These are phyloP conservation scores for Arabidopsis lyrata DNA, from an alignment of 441 rosid genomes.

Conservation along the genomic window DNA sequence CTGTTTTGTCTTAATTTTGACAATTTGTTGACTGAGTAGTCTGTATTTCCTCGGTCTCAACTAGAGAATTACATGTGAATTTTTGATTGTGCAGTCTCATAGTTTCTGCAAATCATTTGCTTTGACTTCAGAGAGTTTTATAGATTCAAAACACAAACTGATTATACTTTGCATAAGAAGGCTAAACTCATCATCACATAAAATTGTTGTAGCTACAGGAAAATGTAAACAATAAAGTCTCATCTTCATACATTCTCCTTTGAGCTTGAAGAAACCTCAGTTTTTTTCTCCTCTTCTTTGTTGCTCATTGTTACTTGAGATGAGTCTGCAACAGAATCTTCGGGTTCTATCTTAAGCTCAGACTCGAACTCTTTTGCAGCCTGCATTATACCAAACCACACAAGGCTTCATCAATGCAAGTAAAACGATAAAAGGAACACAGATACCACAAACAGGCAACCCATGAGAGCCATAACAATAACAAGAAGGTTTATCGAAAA, in stretches of 20 bases:
- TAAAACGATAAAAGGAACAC: neutral
- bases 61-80: neutral
- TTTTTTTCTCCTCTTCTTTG: constrained; percentile 57
- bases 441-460: neutral
- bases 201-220: constrained; percentile 28
- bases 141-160: constrained; percentile 28
- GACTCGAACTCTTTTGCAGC: constrained; percentile 97
- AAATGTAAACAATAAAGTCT: constrained; percentile 5
- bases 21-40: constrained; percentile 2
- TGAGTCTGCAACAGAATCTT: constrained; percentile 50
- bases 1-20: constrained; percentile 10
- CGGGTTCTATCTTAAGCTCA: constrained; percentile 87
- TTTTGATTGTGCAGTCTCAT: neutral
- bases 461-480: constrained; percentile 7
- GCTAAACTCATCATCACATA: constrained; percentile 31
- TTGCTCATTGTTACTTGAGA: constrained; percentile 51
- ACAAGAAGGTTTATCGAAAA: neutral
- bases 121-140: neutral
- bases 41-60: neutral
- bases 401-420: constrained; percentile 11
- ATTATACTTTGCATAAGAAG: neutral
- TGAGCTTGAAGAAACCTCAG: constrained; percentile 57
- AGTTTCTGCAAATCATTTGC: neutral
- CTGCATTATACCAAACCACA: constrained; percentile 53
- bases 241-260: constrained; percentile 73